phyloP scores from a whole-genome alignment of 176 grass and related monocot species.

The Thinopyrum elongatum region DNA sequence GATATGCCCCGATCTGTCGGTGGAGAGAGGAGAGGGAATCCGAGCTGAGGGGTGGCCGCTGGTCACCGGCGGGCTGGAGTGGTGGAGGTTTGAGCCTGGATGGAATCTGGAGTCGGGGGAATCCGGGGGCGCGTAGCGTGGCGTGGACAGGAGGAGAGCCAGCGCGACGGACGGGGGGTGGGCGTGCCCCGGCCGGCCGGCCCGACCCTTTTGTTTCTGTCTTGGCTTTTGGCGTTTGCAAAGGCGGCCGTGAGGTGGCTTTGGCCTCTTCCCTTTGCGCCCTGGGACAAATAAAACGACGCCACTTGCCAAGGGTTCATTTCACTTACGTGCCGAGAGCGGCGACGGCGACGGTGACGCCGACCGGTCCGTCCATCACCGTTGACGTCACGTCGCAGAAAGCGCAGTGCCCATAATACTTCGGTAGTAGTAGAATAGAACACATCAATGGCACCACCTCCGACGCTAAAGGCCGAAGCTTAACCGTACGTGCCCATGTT shows the following conservation, averaged over 20 bases:
- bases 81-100: too few species aligned
- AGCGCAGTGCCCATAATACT: neutral
- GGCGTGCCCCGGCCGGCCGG: neutral
- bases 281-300: neutral
- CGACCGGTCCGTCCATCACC: constrained; percentile 34
- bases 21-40: too few species aligned
- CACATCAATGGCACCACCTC: too few species aligned
- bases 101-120: neutral
- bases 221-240: constrained; percentile 17
- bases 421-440: too few species aligned
- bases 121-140: neutral
- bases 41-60: too few species aligned
- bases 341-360: constrained; percentile 39
- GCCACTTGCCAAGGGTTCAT: neutral
- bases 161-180: neutral
- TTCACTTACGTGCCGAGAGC: neutral
- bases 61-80: neutral
- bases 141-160: neutral
- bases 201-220: neutral
- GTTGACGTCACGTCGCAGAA: constrained; percentile 45
- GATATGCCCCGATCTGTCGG: neutral
- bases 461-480: too few species aligned
- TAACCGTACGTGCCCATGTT: too few species aligned
- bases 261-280: neutral
- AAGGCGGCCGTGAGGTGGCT: neutral